These are phyloP conservation scores for Sporothrix brasiliensis DNA, from an alignment of 2,329 filamentous ascomycete genomes.

Conservation along the genomic window DNA sequence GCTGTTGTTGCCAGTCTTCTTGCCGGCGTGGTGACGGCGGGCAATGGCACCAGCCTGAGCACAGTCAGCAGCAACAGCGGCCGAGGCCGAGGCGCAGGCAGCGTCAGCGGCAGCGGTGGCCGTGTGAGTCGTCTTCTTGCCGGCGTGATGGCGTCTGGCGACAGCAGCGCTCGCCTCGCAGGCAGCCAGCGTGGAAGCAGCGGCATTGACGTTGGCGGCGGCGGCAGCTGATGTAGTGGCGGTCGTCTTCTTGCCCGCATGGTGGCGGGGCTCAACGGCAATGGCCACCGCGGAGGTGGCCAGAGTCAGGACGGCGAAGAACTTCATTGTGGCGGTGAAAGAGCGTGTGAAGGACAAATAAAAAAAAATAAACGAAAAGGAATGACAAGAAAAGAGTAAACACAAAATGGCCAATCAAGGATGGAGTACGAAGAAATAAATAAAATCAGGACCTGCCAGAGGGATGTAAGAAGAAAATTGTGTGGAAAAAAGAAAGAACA, in stretches of 20 bases:
- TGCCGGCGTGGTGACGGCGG: conserved; percentile 20
- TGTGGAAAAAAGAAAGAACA: background rate
- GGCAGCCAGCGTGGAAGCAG: conserved; percentile 5
- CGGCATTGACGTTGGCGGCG: background rate
- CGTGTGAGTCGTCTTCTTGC: conserved; percentile 25
- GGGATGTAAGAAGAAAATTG: conserved; percentile 5
- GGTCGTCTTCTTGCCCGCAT: conserved; percentile 30
- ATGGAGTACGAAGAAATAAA: conserved; percentile 18
- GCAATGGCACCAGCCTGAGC: conserved; percentile 9
- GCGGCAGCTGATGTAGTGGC: conserved; percentile 6
- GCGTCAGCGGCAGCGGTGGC: background rate
- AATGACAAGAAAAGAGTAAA: conserved; percentile 8
- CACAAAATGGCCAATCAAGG: conserved; percentile 5
- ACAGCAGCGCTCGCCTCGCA: conserved; percentile 20
- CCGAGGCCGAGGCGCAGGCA: background rate
- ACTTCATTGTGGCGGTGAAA: conserved; percentile 32
- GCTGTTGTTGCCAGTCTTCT: conserved; percentile 4
- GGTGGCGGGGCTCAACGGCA: conserved; percentile 33
- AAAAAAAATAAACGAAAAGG: background rate
- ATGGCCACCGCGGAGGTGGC: conserved; percentile 30
- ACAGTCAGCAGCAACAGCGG: background rate
- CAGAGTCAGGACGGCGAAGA: conserved; percentile 30
- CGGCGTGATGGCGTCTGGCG: conserved; percentile 25
- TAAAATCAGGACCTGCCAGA: conserved; percentile 29
- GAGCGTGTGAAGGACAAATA: background rate